phyloP scores from a whole-genome alignment of 768 basidiomycete genomes.

The Leccinum subtestaceum region DNA sequence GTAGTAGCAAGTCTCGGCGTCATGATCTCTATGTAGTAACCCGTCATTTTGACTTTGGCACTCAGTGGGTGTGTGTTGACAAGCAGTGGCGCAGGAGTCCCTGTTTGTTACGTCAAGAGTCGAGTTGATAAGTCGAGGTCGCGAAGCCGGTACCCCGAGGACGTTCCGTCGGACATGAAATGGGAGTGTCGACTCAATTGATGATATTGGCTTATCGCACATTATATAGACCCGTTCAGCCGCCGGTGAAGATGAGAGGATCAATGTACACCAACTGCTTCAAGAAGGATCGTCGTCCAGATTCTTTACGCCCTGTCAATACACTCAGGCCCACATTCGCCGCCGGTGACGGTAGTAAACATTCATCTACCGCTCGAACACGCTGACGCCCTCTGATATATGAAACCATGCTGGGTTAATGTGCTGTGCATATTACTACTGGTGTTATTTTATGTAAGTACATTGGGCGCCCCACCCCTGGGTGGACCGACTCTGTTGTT shows the following conservation, averaged over 20 bases:
- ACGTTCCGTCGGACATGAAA: conserved; percentile 25
- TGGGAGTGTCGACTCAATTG: conserved; percentile 1
- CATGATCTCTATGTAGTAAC: no score
- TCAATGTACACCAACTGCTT: background rate
- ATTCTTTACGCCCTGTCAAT: no score
- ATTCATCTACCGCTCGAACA: background rate
- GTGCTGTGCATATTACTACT: background rate
- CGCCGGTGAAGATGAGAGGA: conserved; percentile 5
- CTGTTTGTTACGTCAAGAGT: conserved; percentile 8
- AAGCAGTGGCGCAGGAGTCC: no score
- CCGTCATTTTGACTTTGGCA: no score
- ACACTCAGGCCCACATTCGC: no score
- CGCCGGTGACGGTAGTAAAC: background rate
- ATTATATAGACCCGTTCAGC: conserved; percentile 6
- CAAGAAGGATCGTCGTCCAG: conserved; percentile 12
- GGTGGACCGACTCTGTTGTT: background rate
- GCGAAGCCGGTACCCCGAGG: background rate
- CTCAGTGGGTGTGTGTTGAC: no score
- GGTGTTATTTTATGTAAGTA: conserved; percentile 16
- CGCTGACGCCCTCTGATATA: background rate
- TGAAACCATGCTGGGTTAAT: conserved; percentile 6
- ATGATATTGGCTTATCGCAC: background rate
- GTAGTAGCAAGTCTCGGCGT: no score
- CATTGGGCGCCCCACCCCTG: conserved; percentile 6
- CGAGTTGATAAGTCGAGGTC: no score